These are phyloP conservation scores for Pythium aphanidermatum DNA, from an alignment of 352 stramenopile genomes.

Conservation along the genomic window DNA sequence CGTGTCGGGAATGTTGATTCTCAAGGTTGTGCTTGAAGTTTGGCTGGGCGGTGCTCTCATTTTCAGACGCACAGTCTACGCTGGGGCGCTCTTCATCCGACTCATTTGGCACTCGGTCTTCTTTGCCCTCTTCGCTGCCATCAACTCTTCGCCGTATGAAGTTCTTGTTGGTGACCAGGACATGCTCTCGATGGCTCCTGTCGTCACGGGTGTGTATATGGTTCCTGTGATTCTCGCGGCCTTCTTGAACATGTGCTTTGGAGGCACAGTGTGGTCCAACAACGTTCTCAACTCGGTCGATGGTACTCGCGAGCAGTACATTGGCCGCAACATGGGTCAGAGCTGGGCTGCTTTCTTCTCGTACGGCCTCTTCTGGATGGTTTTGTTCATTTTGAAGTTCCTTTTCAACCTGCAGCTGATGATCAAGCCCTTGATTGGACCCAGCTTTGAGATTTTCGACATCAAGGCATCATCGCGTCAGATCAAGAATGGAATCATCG, in stretches of 20 bases:
- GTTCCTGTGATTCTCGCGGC: conserved; percentile 49
- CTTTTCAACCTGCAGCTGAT: conserved; percentile 97
- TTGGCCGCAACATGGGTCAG: conserved; percentile 76
- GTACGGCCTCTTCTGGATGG: conserved; percentile 71
- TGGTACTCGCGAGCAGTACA: conserved; percentile 69
- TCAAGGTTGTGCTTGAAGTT: conserved; percentile 77
- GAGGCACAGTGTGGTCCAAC: conserved; percentile 45
- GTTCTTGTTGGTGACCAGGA: conserved; percentile 44
- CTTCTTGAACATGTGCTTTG: conserved; percentile 64
- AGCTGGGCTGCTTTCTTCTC: conserved; percentile 53
- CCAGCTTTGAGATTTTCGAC: conserved; percentile 93
- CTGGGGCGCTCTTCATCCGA: conserved; percentile 51
- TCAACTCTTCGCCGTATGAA: conserved; percentile 69
- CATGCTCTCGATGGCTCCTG: conserved; percentile 53
- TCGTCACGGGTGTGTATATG: conserved; percentile 53
- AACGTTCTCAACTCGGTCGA: conserved; percentile 58
- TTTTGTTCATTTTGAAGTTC: conserved; percentile 93
- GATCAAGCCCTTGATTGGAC: conserved; percentile 94
- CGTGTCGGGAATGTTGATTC: conserved; percentile 44
- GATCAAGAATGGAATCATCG: conserved; percentile 49
- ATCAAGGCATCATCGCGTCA: conserved; percentile 43
- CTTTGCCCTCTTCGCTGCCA: conserved; percentile 61
- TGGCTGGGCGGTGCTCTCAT: conserved; percentile 78
- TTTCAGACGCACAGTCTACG: conserved; percentile 54
- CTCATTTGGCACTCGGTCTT: conserved; percentile 82